Evolutionary conservation across 2,329 filamentous ascomycete species (phyloP).

Genomic region (Spiromastix sp.): DNA sequence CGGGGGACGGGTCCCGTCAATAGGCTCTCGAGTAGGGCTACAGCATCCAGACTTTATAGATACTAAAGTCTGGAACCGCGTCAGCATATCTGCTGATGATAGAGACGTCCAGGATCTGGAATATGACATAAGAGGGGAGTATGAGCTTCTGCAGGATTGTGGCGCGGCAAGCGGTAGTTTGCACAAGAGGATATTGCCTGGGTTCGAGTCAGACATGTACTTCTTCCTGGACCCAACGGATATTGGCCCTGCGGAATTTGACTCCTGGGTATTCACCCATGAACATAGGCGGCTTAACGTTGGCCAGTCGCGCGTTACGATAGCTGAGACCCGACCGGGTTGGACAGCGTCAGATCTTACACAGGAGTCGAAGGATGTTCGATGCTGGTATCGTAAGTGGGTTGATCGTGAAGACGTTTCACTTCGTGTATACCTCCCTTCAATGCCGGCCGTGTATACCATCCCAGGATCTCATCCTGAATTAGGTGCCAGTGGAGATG

Average conservation of each 20-base stretch:
- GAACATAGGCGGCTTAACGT: slow-evolving; percentile 37
- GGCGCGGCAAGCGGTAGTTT: slow-evolving; percentile 46
- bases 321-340: slow-evolving; percentile 37
- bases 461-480: slow-evolving; percentile 12
- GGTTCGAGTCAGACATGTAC: slow-evolving; percentile 30
- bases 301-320: slow-evolving; percentile 34
- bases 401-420: slow-evolving; percentile 12
- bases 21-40: slow-evolving; percentile 32
- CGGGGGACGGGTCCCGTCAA: slow-evolving; percentile 24
- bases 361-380: slow-evolving; percentile 12
- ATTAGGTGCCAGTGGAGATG: slow-evolving; percentile 10
- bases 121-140: slow-evolving; percentile 39
- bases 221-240: slow-evolving; percentile 49
- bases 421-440: slow-evolving; percentile 13
- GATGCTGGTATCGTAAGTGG: slow-evolving; percentile 24
- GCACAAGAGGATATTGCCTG: slow-evolving; percentile 34
- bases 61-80: slow-evolving; percentile 33
- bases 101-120: slow-evolving; percentile 20
- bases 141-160: slow-evolving; percentile 43
- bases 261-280: slow-evolving; percentile 48
- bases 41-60: slow-evolving; percentile 25
- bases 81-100: slow-evolving; percentile 30
- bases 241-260: slow-evolving; percentile 35
- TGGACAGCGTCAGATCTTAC: slow-evolving; percentile 33
- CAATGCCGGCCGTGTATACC: slow-evolving; percentile 13